These are phyloP conservation scores for Diutina rugosa DNA, from an alignment of 1,139 yeast genomes.

Conservation along the genomic window DNA sequence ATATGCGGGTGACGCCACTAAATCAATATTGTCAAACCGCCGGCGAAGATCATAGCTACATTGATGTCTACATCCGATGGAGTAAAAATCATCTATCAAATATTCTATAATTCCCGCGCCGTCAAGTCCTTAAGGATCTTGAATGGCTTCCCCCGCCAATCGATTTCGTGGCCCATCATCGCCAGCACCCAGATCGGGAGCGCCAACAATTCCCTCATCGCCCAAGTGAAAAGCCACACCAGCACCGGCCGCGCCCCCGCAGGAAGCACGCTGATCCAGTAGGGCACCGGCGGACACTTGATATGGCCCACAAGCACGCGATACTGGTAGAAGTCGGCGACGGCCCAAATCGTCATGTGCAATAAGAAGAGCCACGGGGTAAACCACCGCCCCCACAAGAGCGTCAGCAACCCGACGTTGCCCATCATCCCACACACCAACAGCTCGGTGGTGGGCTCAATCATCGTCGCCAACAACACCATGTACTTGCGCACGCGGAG, in stretches of 20 bases:
- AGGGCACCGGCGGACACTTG: constrained; percentile 10
- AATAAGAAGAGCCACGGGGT: constrained; percentile 24
- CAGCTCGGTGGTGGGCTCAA: constrained; percentile 82
- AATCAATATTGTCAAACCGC: not conserved
- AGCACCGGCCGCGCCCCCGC: constrained; percentile 7
- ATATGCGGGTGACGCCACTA: not conserved
- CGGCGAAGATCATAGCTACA: not conserved
- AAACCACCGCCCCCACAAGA: constrained; percentile 25
- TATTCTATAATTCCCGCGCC: constrained; percentile 45
- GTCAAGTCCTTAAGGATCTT: constrained; percentile 60
- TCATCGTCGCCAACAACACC: constrained; percentile 74
- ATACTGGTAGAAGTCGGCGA: constrained; percentile 51
- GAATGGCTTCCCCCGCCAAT: constrained; percentile 78
- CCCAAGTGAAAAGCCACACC: constrained; percentile 39
- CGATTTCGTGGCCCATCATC: constrained; percentile 63
- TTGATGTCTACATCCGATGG: not conserved
- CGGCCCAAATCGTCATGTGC: constrained; percentile 54
- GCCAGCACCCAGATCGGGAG: constrained; percentile 79
- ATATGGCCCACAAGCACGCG: constrained; percentile 25
- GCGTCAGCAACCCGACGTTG: constrained; percentile 39
- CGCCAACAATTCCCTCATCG: constrained; percentile 58
- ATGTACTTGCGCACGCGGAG: constrained; percentile 78
- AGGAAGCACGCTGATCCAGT: constrained; percentile 14
- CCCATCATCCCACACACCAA: constrained; percentile 59
- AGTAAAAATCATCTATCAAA: not conserved